Conservation (phyloP, 306 rosid genomes). For the Adenanthera pavonina region DNA sequence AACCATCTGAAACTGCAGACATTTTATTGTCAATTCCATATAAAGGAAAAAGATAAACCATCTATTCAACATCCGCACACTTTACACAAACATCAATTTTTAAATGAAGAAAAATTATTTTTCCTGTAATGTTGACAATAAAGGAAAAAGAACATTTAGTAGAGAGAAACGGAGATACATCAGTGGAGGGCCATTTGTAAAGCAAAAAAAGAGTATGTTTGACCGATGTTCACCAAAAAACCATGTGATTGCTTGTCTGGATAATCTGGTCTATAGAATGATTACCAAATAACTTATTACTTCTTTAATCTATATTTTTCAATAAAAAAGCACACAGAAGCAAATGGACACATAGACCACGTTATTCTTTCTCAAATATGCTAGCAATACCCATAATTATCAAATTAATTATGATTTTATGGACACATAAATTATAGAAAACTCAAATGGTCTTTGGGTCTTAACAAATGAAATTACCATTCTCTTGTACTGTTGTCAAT, state of each 20-base stretch:
- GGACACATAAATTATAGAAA: background rate
- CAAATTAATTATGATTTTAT: background rate
- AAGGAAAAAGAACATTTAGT: background rate
- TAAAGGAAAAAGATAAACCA: slow-evolving; percentile 38
- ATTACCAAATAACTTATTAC: background rate
- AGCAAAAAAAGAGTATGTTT: background rate
- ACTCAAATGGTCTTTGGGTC: background rate
- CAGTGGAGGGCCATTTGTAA: background rate
- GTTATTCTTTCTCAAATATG: background rate
- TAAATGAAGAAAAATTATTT: slow-evolving; percentile 1
- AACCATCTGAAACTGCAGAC: slow-evolving; percentile 95
- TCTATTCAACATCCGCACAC: slow-evolving; percentile 34
- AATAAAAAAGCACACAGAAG: background rate
- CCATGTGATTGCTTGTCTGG: background rate
- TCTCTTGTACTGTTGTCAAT: background rate
- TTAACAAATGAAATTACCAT: background rate
- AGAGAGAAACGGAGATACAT: background rate
- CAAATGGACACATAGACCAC: background rate
- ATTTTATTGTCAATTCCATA: slow-evolving; percentile 53
- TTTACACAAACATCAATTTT: background rate
- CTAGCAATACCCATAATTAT: background rate
- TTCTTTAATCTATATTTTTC: background rate
- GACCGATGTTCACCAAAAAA: background rate
- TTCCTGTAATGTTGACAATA: background rate
- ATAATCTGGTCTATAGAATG: background rate